Evolutionary conservation across 2,329 filamentous ascomycete species (phyloP).

Genomic region (Chrysosporium keratinophilum): DNA sequence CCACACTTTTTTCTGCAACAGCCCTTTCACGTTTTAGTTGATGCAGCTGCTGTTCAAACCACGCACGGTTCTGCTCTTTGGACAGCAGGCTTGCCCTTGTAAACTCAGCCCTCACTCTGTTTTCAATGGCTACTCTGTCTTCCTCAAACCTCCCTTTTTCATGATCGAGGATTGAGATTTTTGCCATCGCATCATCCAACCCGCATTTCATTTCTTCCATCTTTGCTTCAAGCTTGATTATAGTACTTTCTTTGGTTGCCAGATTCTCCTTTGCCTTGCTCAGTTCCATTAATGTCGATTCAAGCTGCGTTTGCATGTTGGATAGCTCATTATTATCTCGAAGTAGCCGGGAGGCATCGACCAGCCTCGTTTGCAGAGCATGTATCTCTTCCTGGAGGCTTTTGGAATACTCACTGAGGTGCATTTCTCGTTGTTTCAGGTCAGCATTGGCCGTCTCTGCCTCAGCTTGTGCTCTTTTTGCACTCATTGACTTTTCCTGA

Average conservation of each 20-base stretch:
- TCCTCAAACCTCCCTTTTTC: conserved; percentile 20
- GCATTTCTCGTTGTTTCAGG: conserved; percentile 16
- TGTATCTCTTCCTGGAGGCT: conserved; percentile 21
- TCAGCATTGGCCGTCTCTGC: conserved; percentile 2
- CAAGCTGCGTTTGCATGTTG: conserved; percentile 21
- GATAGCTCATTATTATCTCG: conserved; percentile 19
- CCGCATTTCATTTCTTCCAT: conserved; percentile 18
- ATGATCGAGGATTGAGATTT: conserved; percentile 16
- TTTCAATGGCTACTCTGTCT: conserved; percentile 19
- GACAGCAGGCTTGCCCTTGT: conserved; percentile 24
- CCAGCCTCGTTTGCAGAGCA: conserved; percentile 18
- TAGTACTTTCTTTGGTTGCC: conserved; percentile 18
- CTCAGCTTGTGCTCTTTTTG: conserved; percentile 18
- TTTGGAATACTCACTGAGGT: conserved; percentile 25
- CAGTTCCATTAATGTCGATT: conserved; percentile 19
- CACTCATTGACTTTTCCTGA: conserved; percentile 17
- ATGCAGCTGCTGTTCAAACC: conserved; percentile 25
- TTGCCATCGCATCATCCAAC: conserved; percentile 17
- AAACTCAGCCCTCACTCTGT: conserved; percentile 25
- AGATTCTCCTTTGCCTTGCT: conserved; percentile 15
- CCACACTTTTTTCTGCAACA: conserved; percentile 17
- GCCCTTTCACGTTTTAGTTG: conserved; percentile 22
- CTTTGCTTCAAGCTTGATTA: conserved; percentile 16
- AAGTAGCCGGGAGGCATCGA: conserved; percentile 4
- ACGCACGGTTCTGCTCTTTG: conserved; percentile 22